Conservation (phyloP, 768 basidiomycete genomes). For the Pulveroboletus sp. region DNA sequence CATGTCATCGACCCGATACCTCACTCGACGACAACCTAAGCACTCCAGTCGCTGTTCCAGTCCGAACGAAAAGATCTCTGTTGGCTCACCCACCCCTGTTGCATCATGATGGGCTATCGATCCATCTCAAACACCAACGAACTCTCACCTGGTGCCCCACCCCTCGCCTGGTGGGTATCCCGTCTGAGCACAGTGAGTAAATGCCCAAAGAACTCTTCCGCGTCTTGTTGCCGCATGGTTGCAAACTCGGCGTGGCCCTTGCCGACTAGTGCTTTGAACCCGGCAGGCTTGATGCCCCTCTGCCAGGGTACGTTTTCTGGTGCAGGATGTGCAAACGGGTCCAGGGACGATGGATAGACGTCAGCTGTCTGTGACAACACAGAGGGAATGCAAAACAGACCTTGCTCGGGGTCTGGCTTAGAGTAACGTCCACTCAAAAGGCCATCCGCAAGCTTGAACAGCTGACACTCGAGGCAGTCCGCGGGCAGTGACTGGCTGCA, state of each 20-base stretch:
- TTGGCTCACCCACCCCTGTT: constrained; percentile 49
- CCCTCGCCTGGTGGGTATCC: constrained; percentile 47
- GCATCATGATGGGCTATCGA: background rate
- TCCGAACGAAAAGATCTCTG: constrained; percentile 72
- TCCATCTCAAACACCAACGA: background rate
- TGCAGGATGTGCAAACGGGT: constrained; percentile 31
- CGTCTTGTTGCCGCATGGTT: constrained; percentile 96
- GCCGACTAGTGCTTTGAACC: constrained; percentile 87
- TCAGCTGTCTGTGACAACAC: constrained; percentile 8
- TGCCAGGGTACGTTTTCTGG: constrained; percentile 42
- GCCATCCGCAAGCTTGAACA: constrained; percentile 89
- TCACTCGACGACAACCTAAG: constrained; percentile 66
- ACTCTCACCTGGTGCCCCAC: constrained; percentile 32
- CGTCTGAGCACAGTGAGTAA: constrained; percentile 69
- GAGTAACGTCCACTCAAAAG: constrained; percentile 91
- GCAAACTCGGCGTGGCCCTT: constrained; percentile 91
- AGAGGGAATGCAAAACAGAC: constrained; percentile 9
- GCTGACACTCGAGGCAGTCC: constrained; percentile 90
- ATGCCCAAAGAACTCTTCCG: constrained; percentile 90
- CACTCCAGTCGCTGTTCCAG: constrained; percentile 89
- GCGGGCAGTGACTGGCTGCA: constrained; percentile 72
- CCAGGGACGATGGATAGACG: constrained; percentile 19
- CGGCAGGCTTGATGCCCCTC: constrained; percentile 72
- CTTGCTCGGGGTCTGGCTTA: constrained; percentile 42
- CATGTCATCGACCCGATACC: constrained; percentile 71